Percentiles rank a stretch among this genome's conserved stretches.
Conservation (phyloP, 805 yeast species). For the Saccharomycopsis selenospora region DNA sequence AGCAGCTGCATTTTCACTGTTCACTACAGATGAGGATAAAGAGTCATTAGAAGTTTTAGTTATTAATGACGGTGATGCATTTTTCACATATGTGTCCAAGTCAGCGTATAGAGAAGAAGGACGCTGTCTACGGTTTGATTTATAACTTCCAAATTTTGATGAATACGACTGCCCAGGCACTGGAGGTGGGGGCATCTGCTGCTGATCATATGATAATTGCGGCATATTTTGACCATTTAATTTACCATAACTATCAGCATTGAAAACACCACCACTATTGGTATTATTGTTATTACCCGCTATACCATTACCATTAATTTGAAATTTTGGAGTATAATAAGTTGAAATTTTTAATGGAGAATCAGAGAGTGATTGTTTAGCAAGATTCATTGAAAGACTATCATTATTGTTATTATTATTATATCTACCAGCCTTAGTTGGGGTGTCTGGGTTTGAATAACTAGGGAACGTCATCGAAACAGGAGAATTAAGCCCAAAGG, state of each 20-base stretch:
- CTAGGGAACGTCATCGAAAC: neutral
- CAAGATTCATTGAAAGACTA: neutral
- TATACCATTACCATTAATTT: neutral
- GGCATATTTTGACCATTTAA: neutral
- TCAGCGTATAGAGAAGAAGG: slow-evolving; percentile 20
- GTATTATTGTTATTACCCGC: neutral
- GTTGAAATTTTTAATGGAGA: neutral
- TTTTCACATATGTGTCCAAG: slow-evolving; percentile 18
- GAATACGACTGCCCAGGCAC: neutral
- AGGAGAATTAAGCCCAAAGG: neutral
- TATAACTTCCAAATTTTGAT: slow-evolving; percentile 7
- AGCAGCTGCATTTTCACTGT: neutral
- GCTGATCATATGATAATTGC: neutral
- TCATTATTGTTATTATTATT: neutral
- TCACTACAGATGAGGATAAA: slow-evolving; percentile 18
- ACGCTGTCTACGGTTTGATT: slow-evolving; percentile 19
- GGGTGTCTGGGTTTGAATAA: neutral
- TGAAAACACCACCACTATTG: too few species aligned
- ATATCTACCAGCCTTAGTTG: neutral
- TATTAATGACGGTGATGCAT: slow-evolving; percentile 15
- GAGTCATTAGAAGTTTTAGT: slow-evolving; percentile 13
- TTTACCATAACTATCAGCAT: neutral
- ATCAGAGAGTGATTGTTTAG: neutral
- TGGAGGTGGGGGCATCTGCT: neutral
- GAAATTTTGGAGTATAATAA: neutral